Percentiles rank a stretch among this genome's conserved stretches.
Evolutionary conservation across 768 basidiomycete genomes (phyloP).

Genomic region (Lanmaoa rubissima): DNA sequence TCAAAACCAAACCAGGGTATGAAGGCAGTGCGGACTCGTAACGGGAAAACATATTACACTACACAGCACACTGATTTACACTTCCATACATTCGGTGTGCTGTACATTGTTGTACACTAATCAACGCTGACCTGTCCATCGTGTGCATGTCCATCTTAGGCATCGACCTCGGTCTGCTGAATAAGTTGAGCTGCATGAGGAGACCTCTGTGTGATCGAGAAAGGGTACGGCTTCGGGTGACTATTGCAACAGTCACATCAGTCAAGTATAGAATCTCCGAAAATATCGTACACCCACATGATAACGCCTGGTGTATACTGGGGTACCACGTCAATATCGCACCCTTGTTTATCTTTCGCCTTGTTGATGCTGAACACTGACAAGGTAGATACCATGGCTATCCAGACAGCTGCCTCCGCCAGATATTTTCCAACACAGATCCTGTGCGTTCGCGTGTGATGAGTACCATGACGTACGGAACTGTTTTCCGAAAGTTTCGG

Average conservation of each 20-base stretch:
- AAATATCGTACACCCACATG: constrained; percentile 17
- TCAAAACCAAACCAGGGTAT: background rate
- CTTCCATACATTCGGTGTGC: too few relatives aligned
- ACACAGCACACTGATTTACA: background rate
- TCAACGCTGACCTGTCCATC: background rate
- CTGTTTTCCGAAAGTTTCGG: too few relatives aligned
- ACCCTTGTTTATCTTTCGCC: constrained; percentile 32
- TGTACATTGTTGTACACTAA: background rate
- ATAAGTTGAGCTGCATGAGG: constrained; percentile 8
- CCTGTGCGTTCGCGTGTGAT: background rate
- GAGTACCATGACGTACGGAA: too few relatives aligned
- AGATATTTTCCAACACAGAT: constrained; percentile 29
- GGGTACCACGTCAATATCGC: constrained; percentile 24
- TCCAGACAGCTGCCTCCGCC: constrained; percentile 26
- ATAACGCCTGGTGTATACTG: constrained; percentile 29
- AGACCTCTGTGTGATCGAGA: constrained; percentile 21
- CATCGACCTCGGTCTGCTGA: constrained; percentile 13
- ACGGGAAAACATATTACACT: background rate
- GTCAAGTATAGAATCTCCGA: background rate
- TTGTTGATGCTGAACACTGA: constrained; percentile 29
- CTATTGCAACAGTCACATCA: background rate
- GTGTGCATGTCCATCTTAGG: background rate
- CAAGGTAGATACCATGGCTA: constrained; percentile 27
- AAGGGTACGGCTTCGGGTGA: constrained; percentile 19
- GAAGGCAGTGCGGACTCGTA: background rate